Evolutionary conservation across 1,139 yeast genomes (phyloP).

Genomic region (Zygosaccharomyces sapae): DNA sequence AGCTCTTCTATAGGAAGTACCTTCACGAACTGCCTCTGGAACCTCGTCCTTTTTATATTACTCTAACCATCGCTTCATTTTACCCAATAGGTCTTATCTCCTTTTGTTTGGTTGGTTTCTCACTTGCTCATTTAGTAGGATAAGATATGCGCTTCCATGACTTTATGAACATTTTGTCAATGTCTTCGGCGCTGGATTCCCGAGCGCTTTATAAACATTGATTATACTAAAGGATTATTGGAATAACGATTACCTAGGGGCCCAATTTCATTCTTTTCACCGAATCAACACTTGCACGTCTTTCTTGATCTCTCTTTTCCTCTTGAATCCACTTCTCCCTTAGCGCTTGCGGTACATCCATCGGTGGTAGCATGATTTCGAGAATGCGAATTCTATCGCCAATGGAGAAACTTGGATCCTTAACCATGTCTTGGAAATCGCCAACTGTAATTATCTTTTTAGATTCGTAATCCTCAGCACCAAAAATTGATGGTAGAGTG

Average conservation of each 20-base stretch:
- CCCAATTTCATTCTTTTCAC: constrained; percentile 1
- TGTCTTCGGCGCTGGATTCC: constrained; percentile 5
- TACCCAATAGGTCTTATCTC: not conserved
- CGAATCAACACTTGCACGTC: constrained; percentile 1
- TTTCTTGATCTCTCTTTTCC: constrained; percentile 15
- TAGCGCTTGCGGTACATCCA: constrained; percentile 78
- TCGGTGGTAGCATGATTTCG: constrained; percentile 70
- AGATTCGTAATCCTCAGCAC: constrained; percentile 63
- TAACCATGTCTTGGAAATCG: constrained; percentile 44
- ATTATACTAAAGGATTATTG: not conserved
- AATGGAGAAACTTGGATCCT: constrained; percentile 48
- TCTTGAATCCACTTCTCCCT: constrained; percentile 49
- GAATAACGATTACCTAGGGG: not conserved
- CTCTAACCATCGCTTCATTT: not conserved
- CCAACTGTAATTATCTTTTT: constrained; percentile 48
- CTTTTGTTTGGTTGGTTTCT: not conserved
- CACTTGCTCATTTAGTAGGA: not conserved
- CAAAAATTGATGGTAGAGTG: constrained; percentile 60
- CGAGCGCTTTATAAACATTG: not conserved
- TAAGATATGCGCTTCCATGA: not conserved
- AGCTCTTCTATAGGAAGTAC: too few species aligned
- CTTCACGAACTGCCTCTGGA: too few species aligned
- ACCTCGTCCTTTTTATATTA: not conserved
- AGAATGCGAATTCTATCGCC: constrained; percentile 67
- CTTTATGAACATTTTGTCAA: not conserved